Conservation (phyloP, 2,329 filamentous ascomycete species). For the Ambrosiella beaveri region DNA sequence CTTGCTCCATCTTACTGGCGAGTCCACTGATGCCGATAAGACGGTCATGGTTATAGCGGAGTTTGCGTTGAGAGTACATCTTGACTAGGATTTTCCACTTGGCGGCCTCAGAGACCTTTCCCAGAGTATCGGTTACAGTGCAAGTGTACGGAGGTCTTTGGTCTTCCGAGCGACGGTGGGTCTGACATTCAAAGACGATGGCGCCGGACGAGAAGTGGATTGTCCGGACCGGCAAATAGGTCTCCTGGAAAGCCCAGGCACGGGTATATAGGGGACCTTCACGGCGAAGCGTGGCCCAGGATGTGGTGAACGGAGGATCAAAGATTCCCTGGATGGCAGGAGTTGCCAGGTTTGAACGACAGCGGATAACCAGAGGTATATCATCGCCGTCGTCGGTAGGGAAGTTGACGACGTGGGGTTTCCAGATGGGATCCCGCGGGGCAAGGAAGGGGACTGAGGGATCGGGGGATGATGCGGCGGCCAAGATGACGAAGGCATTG, state of each 20-base stretch:
- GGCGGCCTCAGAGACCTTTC: slow-evolving; percentile 9
- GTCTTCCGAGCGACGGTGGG: slow-evolving; percentile 15
- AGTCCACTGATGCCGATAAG: slow-evolving; percentile 19
- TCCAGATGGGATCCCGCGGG: slow-evolving; percentile 5
- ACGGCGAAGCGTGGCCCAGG: slow-evolving; percentile 12
- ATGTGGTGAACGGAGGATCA: slow-evolving; percentile 11
- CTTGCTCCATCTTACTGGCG: slow-evolving; percentile 16
- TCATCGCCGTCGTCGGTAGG: not conserved
- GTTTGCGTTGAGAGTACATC: slow-evolving; percentile 16
- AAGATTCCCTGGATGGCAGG: slow-evolving; percentile 11
- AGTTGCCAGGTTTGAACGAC: slow-evolving; percentile 6
- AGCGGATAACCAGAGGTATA: slow-evolving; percentile 3
- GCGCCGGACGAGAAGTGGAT: slow-evolving; percentile 8
- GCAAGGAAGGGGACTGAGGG: slow-evolving; percentile 7
- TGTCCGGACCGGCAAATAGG: slow-evolving; percentile 3
- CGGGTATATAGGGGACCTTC: slow-evolving; percentile 14
- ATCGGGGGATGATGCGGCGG: slow-evolving; percentile 10
- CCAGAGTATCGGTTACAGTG: slow-evolving; percentile 14
- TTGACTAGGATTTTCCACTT: slow-evolving; percentile 19
- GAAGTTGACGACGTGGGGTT: slow-evolving; percentile 6
- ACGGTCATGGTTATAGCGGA: slow-evolving; percentile 16
- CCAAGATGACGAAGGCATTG: slow-evolving; percentile 14
- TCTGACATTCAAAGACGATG: slow-evolving; percentile 16
- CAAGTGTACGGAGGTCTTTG: slow-evolving; percentile 14
- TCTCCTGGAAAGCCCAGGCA: slow-evolving; percentile 15